Conservation (phyloP, 2,329 filamentous ascomycete species). For the Dactylellina drechsleri region DNA sequence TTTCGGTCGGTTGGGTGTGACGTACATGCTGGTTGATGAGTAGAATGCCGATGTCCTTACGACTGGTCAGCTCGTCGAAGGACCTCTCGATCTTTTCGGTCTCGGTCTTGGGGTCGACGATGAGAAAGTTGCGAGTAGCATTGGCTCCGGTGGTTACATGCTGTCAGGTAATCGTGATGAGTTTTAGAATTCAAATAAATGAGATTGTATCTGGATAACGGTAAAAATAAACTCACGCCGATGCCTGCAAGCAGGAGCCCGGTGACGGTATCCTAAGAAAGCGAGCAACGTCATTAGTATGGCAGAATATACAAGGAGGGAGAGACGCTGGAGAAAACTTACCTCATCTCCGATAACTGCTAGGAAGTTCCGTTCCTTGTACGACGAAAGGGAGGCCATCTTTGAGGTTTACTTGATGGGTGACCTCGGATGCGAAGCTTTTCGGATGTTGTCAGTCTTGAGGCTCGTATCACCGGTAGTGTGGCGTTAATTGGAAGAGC, state of each 20-base stretch:
- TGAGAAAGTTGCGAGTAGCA: slow-evolving; percentile 95
- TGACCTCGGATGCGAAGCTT: slow-evolving; percentile 17
- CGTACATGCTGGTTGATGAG: slow-evolving; percentile 97
- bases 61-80: slow-evolving; percentile 85
- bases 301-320: not conserved
- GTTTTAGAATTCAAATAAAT: not conserved
- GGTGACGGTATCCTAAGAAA: slow-evolving; percentile 87
- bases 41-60: slow-evolving; percentile 96
- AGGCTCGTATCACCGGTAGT: too few relatives aligned
- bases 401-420: not conserved
- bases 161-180: slow-evolving; percentile 64
- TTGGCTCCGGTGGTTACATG: slow-evolving; percentile 90
- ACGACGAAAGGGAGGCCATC: slow-evolving; percentile 59
- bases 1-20: not conserved
- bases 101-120: slow-evolving; percentile 94
- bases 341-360: slow-evolving; percentile 98
- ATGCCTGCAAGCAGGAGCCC: slow-evolving; percentile 94
- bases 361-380: slow-evolving; percentile 90
- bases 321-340: slow-evolving; percentile 23
- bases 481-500: too few relatives aligned
- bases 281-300: slow-evolving; percentile 50
- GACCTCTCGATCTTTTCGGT: slow-evolving; percentile 85
- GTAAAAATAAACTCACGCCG: slow-evolving; percentile 72
- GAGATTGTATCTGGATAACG: not conserved
- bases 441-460: not conserved